These are phyloP conservation scores for Starmerella gropengiesseri DNA, from an alignment of 805 yeast species.

Conservation along the genomic window DNA sequence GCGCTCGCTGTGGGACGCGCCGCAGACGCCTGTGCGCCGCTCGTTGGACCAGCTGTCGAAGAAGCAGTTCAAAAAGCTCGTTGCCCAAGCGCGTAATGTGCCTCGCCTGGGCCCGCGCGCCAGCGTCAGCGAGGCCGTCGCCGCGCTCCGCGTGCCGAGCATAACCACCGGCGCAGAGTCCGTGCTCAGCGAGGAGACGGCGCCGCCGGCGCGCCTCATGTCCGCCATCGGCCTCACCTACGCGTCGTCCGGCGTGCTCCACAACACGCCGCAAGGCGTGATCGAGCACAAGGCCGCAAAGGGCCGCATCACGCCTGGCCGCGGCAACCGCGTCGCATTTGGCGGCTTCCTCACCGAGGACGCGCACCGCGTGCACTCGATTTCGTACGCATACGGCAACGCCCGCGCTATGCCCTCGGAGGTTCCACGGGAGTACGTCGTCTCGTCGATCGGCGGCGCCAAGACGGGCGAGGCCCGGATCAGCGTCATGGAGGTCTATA, in stretches of 20 bases:
- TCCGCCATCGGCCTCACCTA: slow-evolving; percentile 27
- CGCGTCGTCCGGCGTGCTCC: slow-evolving; percentile 26
- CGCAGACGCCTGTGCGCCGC: slow-evolving; percentile 16
- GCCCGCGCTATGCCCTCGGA: slow-evolving; percentile 1
- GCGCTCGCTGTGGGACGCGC: slow-evolving; percentile 16
- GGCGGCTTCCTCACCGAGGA: slow-evolving; percentile 27
- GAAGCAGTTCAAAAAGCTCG: slow-evolving; percentile 32
- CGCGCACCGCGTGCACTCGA: slow-evolving; percentile 3
- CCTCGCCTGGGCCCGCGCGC: slow-evolving; percentile 33
- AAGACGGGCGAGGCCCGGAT: slow-evolving; percentile 12
- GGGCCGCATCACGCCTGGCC: slow-evolving; percentile 24
- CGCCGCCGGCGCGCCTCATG: slow-evolving; percentile 8
- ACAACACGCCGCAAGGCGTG: slow-evolving; percentile 28
- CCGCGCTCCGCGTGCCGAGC: not conserved
- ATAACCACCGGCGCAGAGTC: slow-evolving; percentile 1
- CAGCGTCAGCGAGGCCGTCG: slow-evolving; percentile 6
- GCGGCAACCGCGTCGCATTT: slow-evolving; percentile 18
- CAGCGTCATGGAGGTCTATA: slow-evolving; percentile 10
- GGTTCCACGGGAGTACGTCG: slow-evolving; percentile 9
- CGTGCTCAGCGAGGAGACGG: slow-evolving; percentile 1
- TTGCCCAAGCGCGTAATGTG: slow-evolving; percentile 36
- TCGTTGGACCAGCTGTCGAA: slow-evolving; percentile 14
- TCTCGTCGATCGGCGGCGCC: slow-evolving; percentile 7
- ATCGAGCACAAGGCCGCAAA: slow-evolving; percentile 18
- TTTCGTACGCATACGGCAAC: not conserved